phyloP scores from a whole-genome alignment of 1,139 yeast species.

The Suhomyces chickasaworum region DNA sequence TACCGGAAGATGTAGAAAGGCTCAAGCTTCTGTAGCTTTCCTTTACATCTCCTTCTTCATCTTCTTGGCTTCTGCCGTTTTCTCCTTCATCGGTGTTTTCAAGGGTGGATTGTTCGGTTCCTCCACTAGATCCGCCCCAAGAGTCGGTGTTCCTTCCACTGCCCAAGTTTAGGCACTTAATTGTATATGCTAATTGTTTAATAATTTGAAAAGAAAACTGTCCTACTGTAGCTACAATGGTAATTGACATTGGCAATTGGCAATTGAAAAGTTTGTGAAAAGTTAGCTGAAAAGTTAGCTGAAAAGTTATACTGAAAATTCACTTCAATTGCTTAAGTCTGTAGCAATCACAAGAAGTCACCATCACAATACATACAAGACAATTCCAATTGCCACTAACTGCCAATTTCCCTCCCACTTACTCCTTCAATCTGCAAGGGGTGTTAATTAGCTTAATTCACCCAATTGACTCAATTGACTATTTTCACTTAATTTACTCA shows the following conservation, averaged over 20 bases:
- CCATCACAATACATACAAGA: neutral
- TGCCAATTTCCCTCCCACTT: too few species aligned
- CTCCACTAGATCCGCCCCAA: conserved; percentile 58
- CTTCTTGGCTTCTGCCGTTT: conserved; percentile 66
- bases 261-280: too few species aligned
- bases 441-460: neutral
- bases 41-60: conserved; percentile 81
- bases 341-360: neutral
- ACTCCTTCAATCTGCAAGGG: neutral
- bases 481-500: neutral
- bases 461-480: neutral
- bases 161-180: conserved; percentile 61
- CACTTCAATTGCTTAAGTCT: neutral
- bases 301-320: too few species aligned
- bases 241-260: too few species aligned
- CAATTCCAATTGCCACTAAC: too few species aligned
- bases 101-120: conserved; percentile 78
- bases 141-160: conserved; percentile 87
- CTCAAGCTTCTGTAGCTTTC: conserved; percentile 91
- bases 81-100: conserved; percentile 59
- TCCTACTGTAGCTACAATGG: neutral
- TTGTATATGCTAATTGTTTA: conserved; percentile 5
- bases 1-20: conserved; percentile 85
- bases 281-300: too few species aligned
- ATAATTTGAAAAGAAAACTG: neutral